Conservation (phyloP, 768 basidiomycete species). For the Floccularia luteovirens region DNA sequence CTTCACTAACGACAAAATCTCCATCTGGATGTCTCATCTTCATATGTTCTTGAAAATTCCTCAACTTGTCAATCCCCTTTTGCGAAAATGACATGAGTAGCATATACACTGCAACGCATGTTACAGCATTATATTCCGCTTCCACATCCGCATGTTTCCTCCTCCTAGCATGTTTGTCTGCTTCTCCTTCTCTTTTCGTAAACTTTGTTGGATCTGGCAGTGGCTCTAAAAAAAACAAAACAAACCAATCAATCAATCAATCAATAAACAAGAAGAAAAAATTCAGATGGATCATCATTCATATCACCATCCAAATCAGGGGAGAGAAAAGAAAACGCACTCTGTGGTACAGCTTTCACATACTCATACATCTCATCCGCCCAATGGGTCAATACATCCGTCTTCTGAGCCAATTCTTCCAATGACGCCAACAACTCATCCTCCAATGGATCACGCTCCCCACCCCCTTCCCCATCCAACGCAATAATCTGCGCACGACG, state of each 20-base stretch:
- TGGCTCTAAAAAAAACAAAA: constrained; percentile 50
- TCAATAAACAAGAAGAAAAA: background rate
- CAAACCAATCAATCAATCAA: too few relatives aligned
- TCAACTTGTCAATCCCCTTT: constrained; percentile 82
- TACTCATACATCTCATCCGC: constrained; percentile 92
- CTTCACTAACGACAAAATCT: constrained; percentile 68
- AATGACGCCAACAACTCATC: constrained; percentile 73
- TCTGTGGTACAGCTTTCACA: constrained; percentile 79
- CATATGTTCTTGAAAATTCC: constrained; percentile 73
- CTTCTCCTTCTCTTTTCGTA: constrained; percentile 59
- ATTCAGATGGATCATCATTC: background rate
- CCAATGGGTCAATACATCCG: constrained; percentile 87
- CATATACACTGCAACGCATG: constrained; percentile 85
- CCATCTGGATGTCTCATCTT: constrained; percentile 75
- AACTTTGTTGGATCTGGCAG: constrained; percentile 78
- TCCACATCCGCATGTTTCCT: constrained; percentile 71
- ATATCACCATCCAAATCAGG: too few relatives aligned
- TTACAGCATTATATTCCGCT: constrained; percentile 77
- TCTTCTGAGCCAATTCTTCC: constrained; percentile 94
- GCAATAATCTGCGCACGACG: constrained; percentile 48
- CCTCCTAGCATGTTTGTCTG: constrained; percentile 58
- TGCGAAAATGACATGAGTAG: constrained; percentile 89
- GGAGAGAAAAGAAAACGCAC: constrained; percentile 33
- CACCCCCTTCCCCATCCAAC: constrained; percentile 33
- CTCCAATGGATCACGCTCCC: constrained; percentile 61